phyloP scores from a whole-genome alignment of 768 basidiomycete species.

The Amanita inopinata region DNA sequence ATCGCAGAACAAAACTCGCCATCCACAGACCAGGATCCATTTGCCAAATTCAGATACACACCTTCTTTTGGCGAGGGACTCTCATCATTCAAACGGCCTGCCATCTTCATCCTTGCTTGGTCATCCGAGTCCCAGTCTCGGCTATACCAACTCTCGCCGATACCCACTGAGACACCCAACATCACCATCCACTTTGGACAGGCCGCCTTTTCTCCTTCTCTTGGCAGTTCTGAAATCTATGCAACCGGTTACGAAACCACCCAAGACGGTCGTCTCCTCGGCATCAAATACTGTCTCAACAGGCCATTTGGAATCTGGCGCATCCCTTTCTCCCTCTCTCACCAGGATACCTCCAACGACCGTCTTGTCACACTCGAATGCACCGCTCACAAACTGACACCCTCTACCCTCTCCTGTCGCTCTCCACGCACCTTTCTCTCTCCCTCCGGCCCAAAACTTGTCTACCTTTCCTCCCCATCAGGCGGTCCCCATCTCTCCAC shows the following conservation, averaged over 20 bases:
- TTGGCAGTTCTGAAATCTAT: slow-evolving; percentile 28
- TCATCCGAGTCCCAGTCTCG: slow-evolving; percentile 7
- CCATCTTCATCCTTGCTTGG: slow-evolving; percentile 47
- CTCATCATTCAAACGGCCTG: slow-evolving; percentile 40
- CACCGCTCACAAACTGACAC: slow-evolving; percentile 30
- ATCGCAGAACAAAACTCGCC: slow-evolving; percentile 44
- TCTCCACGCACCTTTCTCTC: slow-evolving; percentile 42
- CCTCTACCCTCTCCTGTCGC: slow-evolving; percentile 37
- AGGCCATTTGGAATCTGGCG: slow-evolving; percentile 50
- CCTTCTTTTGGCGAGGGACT: slow-evolving; percentile 60
- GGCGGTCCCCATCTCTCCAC: slow-evolving; percentile 57
- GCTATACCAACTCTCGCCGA: slow-evolving; percentile 10
- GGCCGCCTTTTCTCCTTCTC: slow-evolving; percentile 36
- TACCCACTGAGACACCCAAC: slow-evolving; percentile 9
- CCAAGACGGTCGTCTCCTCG: slow-evolving; percentile 46
- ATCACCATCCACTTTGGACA: slow-evolving; percentile 46
- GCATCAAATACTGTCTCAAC: slow-evolving; percentile 51
- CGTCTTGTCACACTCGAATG: slow-evolving; percentile 10
- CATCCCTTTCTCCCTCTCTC: slow-evolving; percentile 21
- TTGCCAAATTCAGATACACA: slow-evolving; percentile 39
- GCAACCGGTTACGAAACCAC: slow-evolving; percentile 57
- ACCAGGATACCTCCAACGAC: slow-evolving; percentile 8
- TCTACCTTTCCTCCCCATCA: slow-evolving; percentile 45
- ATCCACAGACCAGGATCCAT: slow-evolving; percentile 21
- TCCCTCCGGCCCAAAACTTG: slow-evolving; percentile 19